Base-by-base conservation (phyloP, 2,329 filamentous ascomycete genomes). In the Colletotrichum aenigma region DNA sequence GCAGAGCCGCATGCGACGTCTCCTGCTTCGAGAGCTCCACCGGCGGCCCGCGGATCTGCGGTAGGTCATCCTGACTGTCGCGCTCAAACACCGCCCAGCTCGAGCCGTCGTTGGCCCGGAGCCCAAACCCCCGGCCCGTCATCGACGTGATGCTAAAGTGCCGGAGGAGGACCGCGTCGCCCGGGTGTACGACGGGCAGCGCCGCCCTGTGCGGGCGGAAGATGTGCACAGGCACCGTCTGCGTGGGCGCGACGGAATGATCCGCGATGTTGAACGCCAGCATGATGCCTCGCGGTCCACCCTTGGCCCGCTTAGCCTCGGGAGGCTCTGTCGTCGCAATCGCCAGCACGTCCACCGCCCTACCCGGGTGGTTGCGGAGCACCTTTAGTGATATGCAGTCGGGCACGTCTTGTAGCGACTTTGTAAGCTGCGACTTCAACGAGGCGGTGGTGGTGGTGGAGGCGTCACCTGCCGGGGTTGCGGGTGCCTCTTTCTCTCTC, bases 61-160 rank as follows among this genome's bases (percentile, higher is more conserved):
- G 84, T 58, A 87, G 82, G 67, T 81, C 80, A 61, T 84, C 82
- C 4, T 82, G 82, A 36, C 78, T 78, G 38, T 84, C 82, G 52
- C 83, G 82, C 78, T 92, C 90, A 77, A 91, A 93, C 4, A 93
- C 90, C 3, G 90, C 91, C 90, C 92, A 93, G 70, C 89, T 89
- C 18, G 90, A 92, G 38, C 84, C 85, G 60, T 90, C 89, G n/a
- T 85, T 87, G n/a, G 87, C 87, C 64, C 87, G 84, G 66, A 93
- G 83, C 1, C 90, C 91, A 76, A 90, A 92, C 3, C 89, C 91
- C 68, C 88, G 88, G 61, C 86, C 86, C 74, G 88, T 88, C 66
- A 92, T 82, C 4, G 90, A 85, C 56, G 88, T 85, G 16, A 92
- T 89, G 32, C 86, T 86, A 77, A 93, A 91, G 64, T 87, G 86